Conservation (phyloP, 2,329 filamentous ascomycete species). For the Fusarium ambrosium region DNA sequence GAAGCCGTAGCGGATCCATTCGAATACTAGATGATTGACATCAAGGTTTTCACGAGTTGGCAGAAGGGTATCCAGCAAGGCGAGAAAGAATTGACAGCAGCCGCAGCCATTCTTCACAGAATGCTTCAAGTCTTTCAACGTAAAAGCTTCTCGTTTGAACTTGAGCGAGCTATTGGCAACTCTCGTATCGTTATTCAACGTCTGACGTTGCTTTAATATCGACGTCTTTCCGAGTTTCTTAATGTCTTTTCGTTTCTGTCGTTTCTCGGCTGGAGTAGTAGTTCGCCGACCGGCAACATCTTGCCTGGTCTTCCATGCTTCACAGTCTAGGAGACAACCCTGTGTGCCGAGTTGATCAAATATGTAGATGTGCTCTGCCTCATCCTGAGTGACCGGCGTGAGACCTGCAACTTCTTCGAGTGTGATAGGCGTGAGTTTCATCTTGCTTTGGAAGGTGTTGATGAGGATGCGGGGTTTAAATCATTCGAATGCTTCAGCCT, state of each 20-base stretch:
- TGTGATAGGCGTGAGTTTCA: neutral
- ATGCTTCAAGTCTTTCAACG: neutral
- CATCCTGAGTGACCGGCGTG: neutral
- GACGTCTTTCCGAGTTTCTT: neutral
- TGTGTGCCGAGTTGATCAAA: neutral
- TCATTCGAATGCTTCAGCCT: neutral
- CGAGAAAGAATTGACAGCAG: neutral
- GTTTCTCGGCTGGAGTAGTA: neutral
- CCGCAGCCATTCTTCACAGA: neutral
- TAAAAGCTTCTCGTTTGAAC: neutral
- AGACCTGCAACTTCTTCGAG: neutral
- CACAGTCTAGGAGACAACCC: neutral
- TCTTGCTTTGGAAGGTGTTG: neutral
- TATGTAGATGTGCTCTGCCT: neutral
- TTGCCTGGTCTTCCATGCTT: neutral
- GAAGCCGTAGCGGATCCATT: neutral
- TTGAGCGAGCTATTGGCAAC: neutral
- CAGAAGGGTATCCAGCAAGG: neutral
- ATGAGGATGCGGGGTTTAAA: neutral
- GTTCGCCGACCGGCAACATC: neutral
- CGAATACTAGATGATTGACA: neutral
- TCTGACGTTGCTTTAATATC: neutral
- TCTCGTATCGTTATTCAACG: neutral
- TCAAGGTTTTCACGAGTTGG: neutral
- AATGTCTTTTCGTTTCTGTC: neutral